These are phyloP conservation scores for Cardiospermum halicacabum DNA, from an alignment of 345 rosid species.

Conservation along the genomic window DNA sequence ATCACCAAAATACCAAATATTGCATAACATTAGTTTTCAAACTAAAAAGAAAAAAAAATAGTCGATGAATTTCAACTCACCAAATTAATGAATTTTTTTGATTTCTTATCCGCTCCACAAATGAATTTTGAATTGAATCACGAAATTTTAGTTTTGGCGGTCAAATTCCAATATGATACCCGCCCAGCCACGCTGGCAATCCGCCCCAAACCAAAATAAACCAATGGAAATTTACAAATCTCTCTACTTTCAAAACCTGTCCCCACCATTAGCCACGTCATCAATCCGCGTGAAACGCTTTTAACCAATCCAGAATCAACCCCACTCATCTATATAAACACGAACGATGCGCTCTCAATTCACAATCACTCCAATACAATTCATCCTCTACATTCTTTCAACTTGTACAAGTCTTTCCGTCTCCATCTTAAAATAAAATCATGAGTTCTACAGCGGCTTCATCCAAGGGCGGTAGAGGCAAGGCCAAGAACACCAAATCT, in stretches of 20 bases:
- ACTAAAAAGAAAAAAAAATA: no score
- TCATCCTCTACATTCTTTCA: no score
- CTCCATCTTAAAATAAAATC: background rate
- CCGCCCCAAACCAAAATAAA: background rate
- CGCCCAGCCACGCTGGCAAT: constrained; percentile 22
- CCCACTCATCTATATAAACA: constrained; percentile 4
- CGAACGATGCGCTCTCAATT: background rate
- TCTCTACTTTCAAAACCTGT: background rate
- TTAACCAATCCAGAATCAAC: constrained; percentile 25
- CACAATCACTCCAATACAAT: background rate
- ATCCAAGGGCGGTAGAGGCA: constrained; percentile 57
- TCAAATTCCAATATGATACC: background rate
- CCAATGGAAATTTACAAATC: background rate
- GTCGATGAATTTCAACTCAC: no score
- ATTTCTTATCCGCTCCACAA: no score
- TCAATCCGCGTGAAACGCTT: constrained; percentile 24
- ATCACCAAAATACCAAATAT: no score
- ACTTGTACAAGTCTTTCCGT: background rate
- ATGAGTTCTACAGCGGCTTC: constrained; percentile 37
- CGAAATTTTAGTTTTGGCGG: background rate
- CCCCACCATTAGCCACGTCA: constrained; percentile 21
- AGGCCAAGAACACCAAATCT: constrained; percentile 44
- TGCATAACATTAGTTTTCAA: no score
- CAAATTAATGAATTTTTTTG: no score
- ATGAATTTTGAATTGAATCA: no score